A percentile compares a stretch with the other conserved stretches of the same genome.
These are phyloP conservation scores for Amphirosellinia nigrospora DNA, from an alignment of 495 filamentous ascomycete genomes.

Conservation along the genomic window DNA sequence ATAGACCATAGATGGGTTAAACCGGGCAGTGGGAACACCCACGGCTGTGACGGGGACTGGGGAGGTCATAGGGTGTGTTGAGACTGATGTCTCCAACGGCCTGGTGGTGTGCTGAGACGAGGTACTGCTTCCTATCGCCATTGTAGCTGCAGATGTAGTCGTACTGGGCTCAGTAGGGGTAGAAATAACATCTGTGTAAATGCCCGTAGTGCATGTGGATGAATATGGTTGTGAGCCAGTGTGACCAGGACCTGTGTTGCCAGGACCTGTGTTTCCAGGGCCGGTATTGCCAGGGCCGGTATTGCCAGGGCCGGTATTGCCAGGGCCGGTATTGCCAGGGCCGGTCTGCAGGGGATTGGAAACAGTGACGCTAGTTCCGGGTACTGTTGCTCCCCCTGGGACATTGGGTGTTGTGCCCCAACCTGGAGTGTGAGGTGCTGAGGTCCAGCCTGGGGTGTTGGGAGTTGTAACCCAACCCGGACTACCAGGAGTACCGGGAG, in stretches of 20 bases:
- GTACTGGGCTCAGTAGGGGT: constrained; percentile 3
- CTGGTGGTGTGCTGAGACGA: constrained; percentile 7
- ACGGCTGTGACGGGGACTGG: constrained; percentile 13
- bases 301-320: background rate
- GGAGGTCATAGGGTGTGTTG: constrained; percentile 8
- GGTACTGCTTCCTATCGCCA: constrained; percentile 18
- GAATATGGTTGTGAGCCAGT: background rate
- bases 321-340: background rate
- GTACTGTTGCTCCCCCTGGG: constrained; percentile 7
- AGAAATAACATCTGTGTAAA: constrained; percentile 25
- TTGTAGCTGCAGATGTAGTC: constrained; percentile 20
- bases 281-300: constrained; percentile 6
- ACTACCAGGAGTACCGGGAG: background rate
- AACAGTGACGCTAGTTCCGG: constrained; percentile 21
- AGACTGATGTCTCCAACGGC: constrained; percentile 9
- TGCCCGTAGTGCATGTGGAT: constrained; percentile 24
- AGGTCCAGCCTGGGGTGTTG: background rate
- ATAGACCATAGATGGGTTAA: constrained; percentile 16
- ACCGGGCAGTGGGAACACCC: background rate
- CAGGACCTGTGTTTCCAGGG: background rate
- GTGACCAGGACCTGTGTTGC: background rate
- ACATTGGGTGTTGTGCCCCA: constrained; percentile 1
- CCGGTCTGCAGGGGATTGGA: constrained; percentile 1
- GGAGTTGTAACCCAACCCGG: background rate
- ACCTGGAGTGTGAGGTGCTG: constrained; percentile 4